These are phyloP conservation scores for Hypericum androsaemum DNA, from an alignment of 345 rosid genomes.

Conservation along the genomic window DNA sequence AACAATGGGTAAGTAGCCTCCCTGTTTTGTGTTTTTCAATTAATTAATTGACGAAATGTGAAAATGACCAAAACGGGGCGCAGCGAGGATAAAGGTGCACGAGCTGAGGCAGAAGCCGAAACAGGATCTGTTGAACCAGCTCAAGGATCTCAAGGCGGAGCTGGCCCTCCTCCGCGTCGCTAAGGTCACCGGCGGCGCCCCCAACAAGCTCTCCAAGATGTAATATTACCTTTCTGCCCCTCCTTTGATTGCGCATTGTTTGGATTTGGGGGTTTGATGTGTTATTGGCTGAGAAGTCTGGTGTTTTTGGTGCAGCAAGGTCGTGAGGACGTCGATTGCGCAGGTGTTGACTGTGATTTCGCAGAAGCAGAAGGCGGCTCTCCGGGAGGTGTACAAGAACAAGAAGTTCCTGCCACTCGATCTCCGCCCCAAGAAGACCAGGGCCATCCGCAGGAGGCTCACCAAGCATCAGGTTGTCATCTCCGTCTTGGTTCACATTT, in stretches of 20 bases:
- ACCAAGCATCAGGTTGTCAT: conserved; percentile 4
- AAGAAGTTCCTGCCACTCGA: conserved; percentile 3
- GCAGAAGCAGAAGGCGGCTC: conserved; percentile 1
- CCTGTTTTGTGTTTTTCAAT: no score
- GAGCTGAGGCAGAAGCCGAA: conserved; percentile 44
- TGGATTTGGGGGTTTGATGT: background rate
- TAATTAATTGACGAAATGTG: no score
- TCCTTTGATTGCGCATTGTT: background rate
- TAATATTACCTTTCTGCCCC: conserved; percentile 2
- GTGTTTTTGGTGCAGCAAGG: conserved; percentile 5
- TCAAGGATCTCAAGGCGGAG: conserved; percentile 45
- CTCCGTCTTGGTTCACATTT: background rate
- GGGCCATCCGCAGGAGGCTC: conserved; percentile 5
- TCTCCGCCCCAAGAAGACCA: conserved; percentile 4
- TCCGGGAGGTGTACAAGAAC: conserved; percentile 1
- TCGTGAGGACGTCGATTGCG: background rate
- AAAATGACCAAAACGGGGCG: no score
- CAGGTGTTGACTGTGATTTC: conserved; percentile 5
- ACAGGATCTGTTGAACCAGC: conserved; percentile 35
- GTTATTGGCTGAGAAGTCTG: background rate
- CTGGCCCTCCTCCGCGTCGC: conserved; percentile 57
- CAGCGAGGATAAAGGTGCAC: conserved; percentile 53
- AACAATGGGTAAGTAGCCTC: no score
- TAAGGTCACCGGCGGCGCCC: conserved; percentile 61
- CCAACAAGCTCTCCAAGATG: conserved; percentile 63